These are phyloP conservation scores for Nemania serpens DNA, from an alignment of 2,329 filamentous ascomycete genomes.

Conservation along the genomic window DNA sequence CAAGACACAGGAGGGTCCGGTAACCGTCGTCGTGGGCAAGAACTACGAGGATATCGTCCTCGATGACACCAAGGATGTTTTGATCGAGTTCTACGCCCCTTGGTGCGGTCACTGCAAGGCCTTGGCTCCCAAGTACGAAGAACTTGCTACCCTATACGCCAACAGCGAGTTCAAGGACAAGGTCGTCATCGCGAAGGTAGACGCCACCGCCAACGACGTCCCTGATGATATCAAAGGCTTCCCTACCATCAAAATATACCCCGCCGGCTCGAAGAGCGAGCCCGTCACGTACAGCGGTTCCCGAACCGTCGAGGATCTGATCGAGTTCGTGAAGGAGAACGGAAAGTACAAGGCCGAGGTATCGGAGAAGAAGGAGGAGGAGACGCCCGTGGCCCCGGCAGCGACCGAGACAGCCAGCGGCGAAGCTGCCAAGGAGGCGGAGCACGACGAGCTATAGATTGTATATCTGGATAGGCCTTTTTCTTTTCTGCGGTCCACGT, in stretches of 20 bases:
- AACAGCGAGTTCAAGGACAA: slow-evolving; percentile 78
- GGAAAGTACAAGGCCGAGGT: slow-evolving; percentile 85
- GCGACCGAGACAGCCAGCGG: slow-evolving; percentile 54
- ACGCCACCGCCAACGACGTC: slow-evolving; percentile 94
- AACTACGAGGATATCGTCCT: slow-evolving; percentile 91
- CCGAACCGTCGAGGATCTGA: slow-evolving; percentile 88
- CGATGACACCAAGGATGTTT: slow-evolving; percentile 93
- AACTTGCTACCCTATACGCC: slow-evolving; percentile 79
- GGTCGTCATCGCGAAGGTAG: slow-evolving; percentile 95
- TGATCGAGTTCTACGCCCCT: slow-evolving; percentile 97
- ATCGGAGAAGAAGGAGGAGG: slow-evolving; percentile 58
- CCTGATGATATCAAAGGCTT: slow-evolving; percentile 97
- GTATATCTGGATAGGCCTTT: slow-evolving; percentile 36
- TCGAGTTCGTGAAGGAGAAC: slow-evolving; percentile 91
- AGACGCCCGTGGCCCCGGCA: slow-evolving; percentile 56
- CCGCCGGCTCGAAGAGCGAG: slow-evolving; percentile 82
- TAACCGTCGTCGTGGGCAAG: slow-evolving; percentile 88
- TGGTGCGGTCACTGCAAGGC: slow-evolving; percentile 99
- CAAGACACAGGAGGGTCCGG: slow-evolving; percentile 87
- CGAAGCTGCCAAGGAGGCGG: slow-evolving; percentile 52
- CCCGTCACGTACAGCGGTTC: slow-evolving; percentile 87
- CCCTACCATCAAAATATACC: slow-evolving; percentile 98
- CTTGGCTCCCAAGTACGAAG: slow-evolving; percentile 94
- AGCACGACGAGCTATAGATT: slow-evolving; percentile 78
- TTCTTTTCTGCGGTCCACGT: slow-evolving; percentile 34